phyloP scores from a whole-genome alignment of 2,329 filamentous ascomycete species.

The Talaromyces sp. region DNA sequence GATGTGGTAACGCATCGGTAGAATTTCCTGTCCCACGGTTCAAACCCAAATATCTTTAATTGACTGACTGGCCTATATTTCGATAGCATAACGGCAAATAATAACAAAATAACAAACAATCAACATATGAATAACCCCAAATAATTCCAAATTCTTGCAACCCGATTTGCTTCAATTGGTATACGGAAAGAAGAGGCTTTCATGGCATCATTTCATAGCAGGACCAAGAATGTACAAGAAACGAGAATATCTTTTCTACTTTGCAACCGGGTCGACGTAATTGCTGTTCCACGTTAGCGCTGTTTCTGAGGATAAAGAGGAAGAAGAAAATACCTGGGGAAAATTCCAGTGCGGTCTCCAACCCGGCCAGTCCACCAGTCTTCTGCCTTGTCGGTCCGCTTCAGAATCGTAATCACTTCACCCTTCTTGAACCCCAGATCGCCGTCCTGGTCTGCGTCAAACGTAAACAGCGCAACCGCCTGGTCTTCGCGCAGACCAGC shows the following conservation, averaged over 20 bases:
- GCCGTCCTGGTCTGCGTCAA: slow-evolving; percentile 88
- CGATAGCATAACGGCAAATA: not conserved
- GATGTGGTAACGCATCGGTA: too few species aligned
- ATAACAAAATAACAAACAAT: not conserved
- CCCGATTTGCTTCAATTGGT: not conserved
- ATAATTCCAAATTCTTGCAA: not conserved
- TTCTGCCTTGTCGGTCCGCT: slow-evolving; percentile 87
- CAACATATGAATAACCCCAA: not conserved
- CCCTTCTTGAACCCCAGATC: slow-evolving; percentile 97
- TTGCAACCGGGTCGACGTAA: slow-evolving; percentile 22
- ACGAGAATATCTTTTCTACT: not conserved
- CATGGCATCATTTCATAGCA: not conserved
- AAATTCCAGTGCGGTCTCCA: slow-evolving; percentile 80
- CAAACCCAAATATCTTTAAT: not conserved
- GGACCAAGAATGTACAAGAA: slow-evolving; percentile 1
- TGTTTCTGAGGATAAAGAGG: not conserved
- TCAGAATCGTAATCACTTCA: slow-evolving; percentile 88
- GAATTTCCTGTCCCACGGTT: not conserved
- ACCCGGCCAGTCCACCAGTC: slow-evolving; percentile 98
- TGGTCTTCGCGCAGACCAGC: slow-evolving; percentile 59
- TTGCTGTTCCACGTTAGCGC: slow-evolving; percentile 22
- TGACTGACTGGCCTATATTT: not conserved
- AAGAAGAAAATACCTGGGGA: slow-evolving; percentile 62
- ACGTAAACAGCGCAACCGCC: slow-evolving; percentile 86
- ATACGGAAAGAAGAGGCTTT: not conserved